Evolutionary conservation across 2,329 filamentous ascomycete species (phyloP), one percentile per base, ranked within the genome.

Genomic region (Nannizziopsis arthrosporioides): DNA sequence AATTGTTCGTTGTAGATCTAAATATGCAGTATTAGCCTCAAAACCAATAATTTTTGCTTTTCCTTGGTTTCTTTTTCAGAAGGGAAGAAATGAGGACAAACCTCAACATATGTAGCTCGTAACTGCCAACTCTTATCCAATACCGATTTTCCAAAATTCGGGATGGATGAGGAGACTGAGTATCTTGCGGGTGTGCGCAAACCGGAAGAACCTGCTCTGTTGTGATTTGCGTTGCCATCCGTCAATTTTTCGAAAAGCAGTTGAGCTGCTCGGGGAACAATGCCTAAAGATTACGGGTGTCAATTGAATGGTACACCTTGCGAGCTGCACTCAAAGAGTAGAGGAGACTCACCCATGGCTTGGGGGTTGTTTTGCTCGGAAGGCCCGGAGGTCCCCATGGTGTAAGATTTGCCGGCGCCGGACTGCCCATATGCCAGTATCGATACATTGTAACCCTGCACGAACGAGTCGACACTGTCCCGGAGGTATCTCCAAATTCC

Each of bases 381-480:
- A 1, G 89, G 86, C 3, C 88, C 88, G 0, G 90, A 88, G 0
- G 92, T 98, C 49, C 92, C 92, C 92, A 98, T 98, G 0, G 92
- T 98, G 63, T 94, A 96, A 2, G 90, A 96, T 70, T 98, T 98
- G 57, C 92, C 92, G 9, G 92, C 88, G 49, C 92, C 92, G 22
- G 92, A 98, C 71, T 98, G 92, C 56, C 92, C 92, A 61, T 98
- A 98, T 42, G 92, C 92, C 58, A 98, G 73, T 43, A 98, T 80
- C 2, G 92, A 98, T 50, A 98, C 92, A 78, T 98, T 98, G 76
- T 96, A 98, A 47, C 92, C 92, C 62, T 95, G 87, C 1, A 92
- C 73, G 58, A 98, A 98, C 2, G 89, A 85, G 57, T 75, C 80
- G 56, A 96, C 84, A 58, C 88, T 93, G 57, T 98, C 92, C 53